Conservation (phyloP, 2,329 filamentous ascomycete genomes). For the Lecanicillium sp. region DNA sequence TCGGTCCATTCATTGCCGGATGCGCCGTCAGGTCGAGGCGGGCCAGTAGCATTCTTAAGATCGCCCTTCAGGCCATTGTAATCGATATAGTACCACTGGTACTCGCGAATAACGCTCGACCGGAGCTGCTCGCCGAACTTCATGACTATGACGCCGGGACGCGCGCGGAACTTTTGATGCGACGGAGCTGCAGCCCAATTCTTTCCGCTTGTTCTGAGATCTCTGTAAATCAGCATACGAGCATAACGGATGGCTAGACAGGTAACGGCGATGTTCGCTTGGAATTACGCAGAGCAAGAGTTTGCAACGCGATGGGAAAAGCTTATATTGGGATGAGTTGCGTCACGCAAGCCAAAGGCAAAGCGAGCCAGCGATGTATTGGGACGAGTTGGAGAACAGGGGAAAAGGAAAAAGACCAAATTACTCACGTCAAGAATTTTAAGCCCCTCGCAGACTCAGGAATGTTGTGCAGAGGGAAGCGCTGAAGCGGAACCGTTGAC, state of each 20-base stretch:
- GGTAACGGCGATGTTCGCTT: too few relatives aligned
- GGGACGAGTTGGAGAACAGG: not conserved
- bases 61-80: conserved; percentile 89
- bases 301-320: too few relatives aligned
- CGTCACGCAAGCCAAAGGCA: not conserved
- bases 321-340: not conserved
- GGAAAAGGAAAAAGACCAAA: not conserved
- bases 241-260: conserved; percentile 9
- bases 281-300: too few relatives aligned
- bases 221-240: conserved; percentile 45
- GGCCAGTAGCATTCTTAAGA: conserved; percentile 65
- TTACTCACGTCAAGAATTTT: too few relatives aligned
- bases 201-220: conserved; percentile 34
- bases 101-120: conserved; percentile 92
- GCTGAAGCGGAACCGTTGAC: too few relatives aligned
- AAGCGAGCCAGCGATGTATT: not conserved
- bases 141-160: conserved; percentile 52
- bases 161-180: conserved; percentile 24
- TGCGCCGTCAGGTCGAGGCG: conserved; percentile 30
- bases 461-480: too few relatives aligned
- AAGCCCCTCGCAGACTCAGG: too few relatives aligned
- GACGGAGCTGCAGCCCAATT: conserved; percentile 30
- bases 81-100: conserved; percentile 96
- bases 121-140: conserved; percentile 96
- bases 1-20: conserved; percentile 68